Base-by-base conservation (phyloP, 768 basidiomycete species). In the Chalciporus piperatus region DNA sequence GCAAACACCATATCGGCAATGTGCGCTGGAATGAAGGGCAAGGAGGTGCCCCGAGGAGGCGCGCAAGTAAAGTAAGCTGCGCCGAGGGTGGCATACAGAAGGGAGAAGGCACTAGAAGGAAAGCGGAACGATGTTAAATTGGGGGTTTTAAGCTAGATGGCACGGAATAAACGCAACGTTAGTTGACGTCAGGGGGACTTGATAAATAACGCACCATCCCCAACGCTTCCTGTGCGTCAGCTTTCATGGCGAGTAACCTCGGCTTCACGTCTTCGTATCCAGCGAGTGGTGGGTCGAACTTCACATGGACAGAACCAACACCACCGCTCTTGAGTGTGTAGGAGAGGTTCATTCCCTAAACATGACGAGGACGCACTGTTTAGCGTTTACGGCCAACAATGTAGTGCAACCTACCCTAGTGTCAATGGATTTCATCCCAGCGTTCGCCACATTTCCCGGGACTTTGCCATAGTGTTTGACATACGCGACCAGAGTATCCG, bases 251-350 rank as follows among this genome's bases (percentile, higher is more conserved):
- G 19, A 92, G 69, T 20, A 92, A 65, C 9, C 90, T 81, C 3
- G 88, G 87, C 61, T 90, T 91, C 22, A 92, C 89, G 32, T 90
- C 89, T 1, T 89, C 85, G 60, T 92, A 92, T 0, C 85, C 83
- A 4, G 71, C 59, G 27, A 93, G 72, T 2, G 85, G 88, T 0
- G 91, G 91, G 19, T 87, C 80, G 42, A 93, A 82, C 5, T 71
- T 66, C 17, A 92, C 76, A 3, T 62, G 66, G 1, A 85, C 79
- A 9, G 73, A 74, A 28, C 63, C 59, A 56, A 79, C 74, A 9
- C 69, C 62, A 2, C 77, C 76, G 20, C 65, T 62, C 59, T 81
- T 82, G 43, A 82, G 64, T 9, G 76, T 76, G 66, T 88, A 92
- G 3, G 74, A 73, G 47, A 92, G 68, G 3, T 78, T 80, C 86